phyloP scores from a whole-genome alignment of 345 rosid species.

The Citrus cavaleriei region DNA sequence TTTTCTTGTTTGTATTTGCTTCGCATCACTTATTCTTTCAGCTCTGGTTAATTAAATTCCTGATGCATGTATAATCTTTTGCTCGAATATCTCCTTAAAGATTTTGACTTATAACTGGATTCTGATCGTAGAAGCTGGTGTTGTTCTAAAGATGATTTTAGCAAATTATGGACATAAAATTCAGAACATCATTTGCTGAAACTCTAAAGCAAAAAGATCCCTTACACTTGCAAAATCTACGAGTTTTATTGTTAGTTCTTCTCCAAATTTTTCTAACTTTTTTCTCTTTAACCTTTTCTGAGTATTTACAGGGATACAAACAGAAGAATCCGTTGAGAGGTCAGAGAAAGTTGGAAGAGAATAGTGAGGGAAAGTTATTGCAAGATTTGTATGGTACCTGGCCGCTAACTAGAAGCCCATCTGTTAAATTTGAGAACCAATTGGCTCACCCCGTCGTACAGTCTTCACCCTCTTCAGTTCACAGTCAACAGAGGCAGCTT shows the following conservation, averaged over 20 bases:
- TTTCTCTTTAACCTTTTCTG: not conserved
- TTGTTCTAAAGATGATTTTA: not conserved
- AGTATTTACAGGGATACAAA: conserved; percentile 42
- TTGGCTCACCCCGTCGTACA: conserved; percentile 24
- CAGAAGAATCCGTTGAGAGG: conserved; percentile 46
- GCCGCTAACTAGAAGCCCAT: conserved; percentile 31
- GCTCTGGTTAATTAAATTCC: not conserved
- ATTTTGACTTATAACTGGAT: not conserved
- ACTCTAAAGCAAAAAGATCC: not conserved
- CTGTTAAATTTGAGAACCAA: conserved; percentile 39
- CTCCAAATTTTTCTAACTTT: not conserved
- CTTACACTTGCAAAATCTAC: not conserved
- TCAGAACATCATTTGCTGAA: not conserved
- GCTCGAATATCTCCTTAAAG: not conserved
- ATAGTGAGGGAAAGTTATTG: conserved; percentile 30
- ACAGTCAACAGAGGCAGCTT: conserved; percentile 44
- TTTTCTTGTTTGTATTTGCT: not conserved
- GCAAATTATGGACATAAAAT: not conserved
- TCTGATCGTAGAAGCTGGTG: not conserved
- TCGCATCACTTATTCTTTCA: not conserved
- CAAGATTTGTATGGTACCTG: conserved; percentile 41
- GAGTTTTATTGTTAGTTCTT: not conserved
- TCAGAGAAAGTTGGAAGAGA: conserved; percentile 38
- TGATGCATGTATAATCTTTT: not conserved
- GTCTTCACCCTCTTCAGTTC: conserved; percentile 39